These are phyloP conservation scores for Myotisia sp. DNA, from an alignment of 2,329 filamentous ascomycete genomes.

Conservation along the genomic window DNA sequence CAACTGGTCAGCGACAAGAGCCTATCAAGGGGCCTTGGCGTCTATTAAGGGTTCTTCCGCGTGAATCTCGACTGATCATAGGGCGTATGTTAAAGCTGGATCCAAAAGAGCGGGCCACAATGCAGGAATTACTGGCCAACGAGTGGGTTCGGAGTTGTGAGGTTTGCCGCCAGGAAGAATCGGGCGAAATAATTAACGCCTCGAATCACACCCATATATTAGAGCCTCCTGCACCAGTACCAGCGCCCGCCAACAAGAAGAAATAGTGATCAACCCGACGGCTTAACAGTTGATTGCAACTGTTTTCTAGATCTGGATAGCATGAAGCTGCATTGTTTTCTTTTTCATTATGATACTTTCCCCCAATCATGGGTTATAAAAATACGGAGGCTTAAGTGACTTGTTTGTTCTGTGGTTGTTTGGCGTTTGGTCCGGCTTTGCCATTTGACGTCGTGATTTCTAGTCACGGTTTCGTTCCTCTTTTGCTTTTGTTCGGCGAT, in stretches of 20 bases:
- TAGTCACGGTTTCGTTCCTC: too few relatives aligned
- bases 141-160: slow-evolving; percentile 76
- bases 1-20: slow-evolving; percentile 40
- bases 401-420: neutral
- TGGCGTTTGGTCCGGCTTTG: too few relatives aligned
- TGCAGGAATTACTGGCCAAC: slow-evolving; percentile 75
- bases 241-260: slow-evolving; percentile 5
- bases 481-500: too few relatives aligned
- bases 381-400: neutral
- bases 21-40: slow-evolving; percentile 88
- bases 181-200: slow-evolving; percentile 56
- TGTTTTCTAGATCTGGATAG: too few relatives aligned
- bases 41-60: slow-evolving; percentile 68
- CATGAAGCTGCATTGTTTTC: neutral
- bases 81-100: slow-evolving; percentile 85
- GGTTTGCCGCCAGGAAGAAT: slow-evolving; percentile 67
- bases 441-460: too few relatives aligned
- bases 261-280: too few relatives aligned
- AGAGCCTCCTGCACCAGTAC: slow-evolving; percentile 42
- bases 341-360: neutral
- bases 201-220: slow-evolving; percentile 72
- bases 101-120: slow-evolving; percentile 64
- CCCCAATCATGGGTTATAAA: neutral
- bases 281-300: too few relatives aligned
- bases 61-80: slow-evolving; percentile 81